phyloP scores from a whole-genome alignment of 441 rosid genomes.

The Gossypium davidsonii region DNA sequence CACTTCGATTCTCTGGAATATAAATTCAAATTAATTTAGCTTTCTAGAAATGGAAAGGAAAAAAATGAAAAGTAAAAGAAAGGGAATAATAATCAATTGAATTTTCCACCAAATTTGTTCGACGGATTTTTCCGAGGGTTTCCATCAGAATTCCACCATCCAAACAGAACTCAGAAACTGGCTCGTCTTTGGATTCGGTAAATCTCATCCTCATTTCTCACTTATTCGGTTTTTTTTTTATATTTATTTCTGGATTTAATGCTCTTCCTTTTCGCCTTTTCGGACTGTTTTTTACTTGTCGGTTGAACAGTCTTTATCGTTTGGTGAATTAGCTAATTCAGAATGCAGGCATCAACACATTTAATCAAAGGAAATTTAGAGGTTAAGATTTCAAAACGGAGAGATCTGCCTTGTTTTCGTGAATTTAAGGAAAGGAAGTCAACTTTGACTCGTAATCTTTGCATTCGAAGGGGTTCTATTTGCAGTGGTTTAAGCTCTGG shows the following conservation, averaged over 20 bases:
- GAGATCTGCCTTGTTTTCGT: constrained; percentile 14
- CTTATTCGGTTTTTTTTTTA: neutral
- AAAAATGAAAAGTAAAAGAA: neutral
- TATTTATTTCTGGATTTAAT: neutral
- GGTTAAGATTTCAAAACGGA: constrained; percentile 32
- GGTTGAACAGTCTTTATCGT: constrained; percentile 12
- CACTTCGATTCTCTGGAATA: neutral
- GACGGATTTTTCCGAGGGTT: constrained; percentile 39
- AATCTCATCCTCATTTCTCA: constrained; percentile 4
- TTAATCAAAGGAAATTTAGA: constrained; percentile 35
- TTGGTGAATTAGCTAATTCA: constrained; percentile 17
- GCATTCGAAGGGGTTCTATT: constrained; percentile 21
- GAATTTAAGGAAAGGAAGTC: constrained; percentile 18
- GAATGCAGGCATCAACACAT: constrained; percentile 57
- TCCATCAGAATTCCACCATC: neutral
- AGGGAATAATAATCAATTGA: neutral
- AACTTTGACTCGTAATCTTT: constrained; percentile 17
- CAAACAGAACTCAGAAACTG: neutral
- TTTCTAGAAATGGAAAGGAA: neutral
- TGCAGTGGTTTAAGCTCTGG: constrained; percentile 30
- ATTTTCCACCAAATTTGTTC: neutral
- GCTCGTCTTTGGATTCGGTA: constrained; percentile 1
- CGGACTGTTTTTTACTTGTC: constrained; percentile 18
- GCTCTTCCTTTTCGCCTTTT: neutral
- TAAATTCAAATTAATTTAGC: neutral